Conservation (phyloP, 176 grass and related monocot species). For the Musa itinerans region DNA sequence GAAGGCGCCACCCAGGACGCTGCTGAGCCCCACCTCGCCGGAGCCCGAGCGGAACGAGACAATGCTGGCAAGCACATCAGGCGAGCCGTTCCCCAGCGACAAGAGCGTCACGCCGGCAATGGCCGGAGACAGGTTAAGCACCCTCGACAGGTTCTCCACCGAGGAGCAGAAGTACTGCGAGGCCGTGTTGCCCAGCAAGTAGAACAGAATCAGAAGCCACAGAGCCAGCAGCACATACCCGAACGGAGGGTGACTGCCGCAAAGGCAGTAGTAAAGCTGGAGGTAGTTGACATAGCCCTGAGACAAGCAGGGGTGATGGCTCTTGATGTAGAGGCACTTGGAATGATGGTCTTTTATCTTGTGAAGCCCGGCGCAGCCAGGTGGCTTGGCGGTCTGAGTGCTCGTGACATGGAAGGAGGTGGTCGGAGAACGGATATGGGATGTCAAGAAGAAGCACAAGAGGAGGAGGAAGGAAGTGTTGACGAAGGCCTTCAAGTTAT, state of each 20-base stretch:
- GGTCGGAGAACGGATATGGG: background rate
- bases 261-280: slow-evolving; percentile 1
- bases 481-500: slow-evolving; percentile 4
- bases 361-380: background rate
- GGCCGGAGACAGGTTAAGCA: background rate
- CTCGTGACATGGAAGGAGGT: background rate
- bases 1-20: slow-evolving; percentile 69
- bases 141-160: background rate
- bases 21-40: slow-evolving; percentile 53
- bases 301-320: background rate
- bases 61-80: background rate
- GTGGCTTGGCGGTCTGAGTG: background rate
- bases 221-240: background rate
- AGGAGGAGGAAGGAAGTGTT: slow-evolving; percentile 8
- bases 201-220: slow-evolving; percentile 5
- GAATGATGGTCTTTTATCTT: background rate
- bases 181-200: slow-evolving; percentile 1
- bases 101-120: slow-evolving; percentile 1
- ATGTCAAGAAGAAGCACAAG: slow-evolving; percentile 6
- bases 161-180: slow-evolving; percentile 7
- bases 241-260: background rate
- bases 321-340: slow-evolving; percentile 4
- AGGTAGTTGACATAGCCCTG: slow-evolving; percentile 11
- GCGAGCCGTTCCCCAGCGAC: slow-evolving; percentile 11
- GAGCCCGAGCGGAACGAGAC: slow-evolving; percentile 25